These are phyloP conservation scores for Phoma sp. DNA, from an alignment of 2,329 filamentous ascomycete species.

Conservation along the genomic window DNA sequence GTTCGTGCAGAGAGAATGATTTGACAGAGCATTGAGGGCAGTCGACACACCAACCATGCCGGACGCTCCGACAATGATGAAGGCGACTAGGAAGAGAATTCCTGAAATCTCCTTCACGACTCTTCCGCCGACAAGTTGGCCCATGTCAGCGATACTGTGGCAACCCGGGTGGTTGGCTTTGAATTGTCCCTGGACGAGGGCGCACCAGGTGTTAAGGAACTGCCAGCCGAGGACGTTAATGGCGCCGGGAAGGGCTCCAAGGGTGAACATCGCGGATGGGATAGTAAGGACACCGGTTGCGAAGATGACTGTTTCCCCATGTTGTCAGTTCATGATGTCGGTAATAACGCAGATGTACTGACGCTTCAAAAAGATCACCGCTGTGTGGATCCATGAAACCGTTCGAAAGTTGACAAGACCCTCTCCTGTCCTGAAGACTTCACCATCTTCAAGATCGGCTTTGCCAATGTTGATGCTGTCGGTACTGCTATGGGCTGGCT, in stretches of 20 bases:
- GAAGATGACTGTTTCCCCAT: slow-evolving; percentile 50
- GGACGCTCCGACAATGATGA: slow-evolving; percentile 63
- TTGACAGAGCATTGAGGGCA: slow-evolving; percentile 67
- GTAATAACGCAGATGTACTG: slow-evolving; percentile 2
- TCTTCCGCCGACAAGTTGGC: slow-evolving; percentile 61
- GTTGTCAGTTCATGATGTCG: not conserved
- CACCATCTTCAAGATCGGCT: slow-evolving; percentile 45
- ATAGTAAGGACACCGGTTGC: slow-evolving; percentile 60
- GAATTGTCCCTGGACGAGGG: slow-evolving; percentile 60
- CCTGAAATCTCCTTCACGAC: slow-evolving; percentile 61
- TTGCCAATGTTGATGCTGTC: slow-evolving; percentile 34
- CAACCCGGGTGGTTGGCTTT: slow-evolving; percentile 60
- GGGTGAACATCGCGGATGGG: slow-evolving; percentile 56
- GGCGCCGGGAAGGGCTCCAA: slow-evolving; percentile 58
- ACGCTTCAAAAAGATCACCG: slow-evolving; percentile 62
- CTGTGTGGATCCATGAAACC: slow-evolving; percentile 60
- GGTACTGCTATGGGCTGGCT: slow-evolving; percentile 28
- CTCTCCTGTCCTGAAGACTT: slow-evolving; percentile 59
- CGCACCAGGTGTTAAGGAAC: slow-evolving; percentile 59
- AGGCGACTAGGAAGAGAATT: slow-evolving; percentile 64
- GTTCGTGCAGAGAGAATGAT: slow-evolving; percentile 66
- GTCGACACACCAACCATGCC: slow-evolving; percentile 68
- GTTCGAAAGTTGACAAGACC: slow-evolving; percentile 62
- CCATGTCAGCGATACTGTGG: slow-evolving; percentile 66
- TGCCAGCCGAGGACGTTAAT: slow-evolving; percentile 59